Evolutionary conservation across 768 basidiomycete species (phyloP).

Genomic region (Hypsizygus marmoreus): DNA sequence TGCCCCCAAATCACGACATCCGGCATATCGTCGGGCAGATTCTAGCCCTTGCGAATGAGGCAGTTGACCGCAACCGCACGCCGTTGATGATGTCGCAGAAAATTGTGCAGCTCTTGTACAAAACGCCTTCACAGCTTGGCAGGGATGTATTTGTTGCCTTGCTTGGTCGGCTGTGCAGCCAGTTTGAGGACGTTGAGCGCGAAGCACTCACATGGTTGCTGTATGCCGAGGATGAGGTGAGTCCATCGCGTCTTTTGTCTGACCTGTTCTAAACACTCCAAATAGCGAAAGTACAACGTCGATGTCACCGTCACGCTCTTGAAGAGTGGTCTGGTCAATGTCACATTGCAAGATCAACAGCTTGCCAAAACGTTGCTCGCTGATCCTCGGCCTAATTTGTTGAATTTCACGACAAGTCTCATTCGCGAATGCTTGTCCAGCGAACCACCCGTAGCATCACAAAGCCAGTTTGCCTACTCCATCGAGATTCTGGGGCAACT

Average conservation of each 20-base stretch:
- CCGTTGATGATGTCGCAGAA: conserved; percentile 94
- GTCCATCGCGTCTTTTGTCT: conserved; percentile 24
- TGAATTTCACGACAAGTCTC: conserved; percentile 81
- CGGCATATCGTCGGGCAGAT: conserved; percentile 85
- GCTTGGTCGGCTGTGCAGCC: conserved; percentile 84
- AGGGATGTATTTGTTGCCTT: conserved; percentile 92
- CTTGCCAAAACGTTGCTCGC: conserved; percentile 82
- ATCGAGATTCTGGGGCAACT: conserved; percentile 82
- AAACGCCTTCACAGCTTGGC: conserved; percentile 81
- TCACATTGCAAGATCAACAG: conserved; percentile 83
- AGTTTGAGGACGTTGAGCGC: conserved; percentile 90
- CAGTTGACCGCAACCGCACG: conserved; percentile 79
- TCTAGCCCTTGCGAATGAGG: conserved; percentile 77
- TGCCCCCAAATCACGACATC: conserved; percentile 86
- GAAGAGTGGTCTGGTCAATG: conserved; percentile 77
- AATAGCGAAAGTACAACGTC: conserved; percentile 96
- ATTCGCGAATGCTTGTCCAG: conserved; percentile 84
- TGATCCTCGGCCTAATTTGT: conserved; percentile 74
- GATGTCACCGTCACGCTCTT: conserved; percentile 90
- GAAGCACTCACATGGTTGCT: conserved; percentile 97
- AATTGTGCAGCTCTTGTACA: conserved; percentile 93
- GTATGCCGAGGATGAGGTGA: conserved; percentile 93
- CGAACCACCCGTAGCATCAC: conserved; percentile 79
- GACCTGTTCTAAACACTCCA: conserved; percentile 13
- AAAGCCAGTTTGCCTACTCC: conserved; percentile 75